Percentiles rank a stretch among this genome's conserved stretches.
phyloP scores from a whole-genome alignment of 2,329 filamentous ascomycete species.

The Ophiognomonia clavigignenti-juglandacearum region DNA sequence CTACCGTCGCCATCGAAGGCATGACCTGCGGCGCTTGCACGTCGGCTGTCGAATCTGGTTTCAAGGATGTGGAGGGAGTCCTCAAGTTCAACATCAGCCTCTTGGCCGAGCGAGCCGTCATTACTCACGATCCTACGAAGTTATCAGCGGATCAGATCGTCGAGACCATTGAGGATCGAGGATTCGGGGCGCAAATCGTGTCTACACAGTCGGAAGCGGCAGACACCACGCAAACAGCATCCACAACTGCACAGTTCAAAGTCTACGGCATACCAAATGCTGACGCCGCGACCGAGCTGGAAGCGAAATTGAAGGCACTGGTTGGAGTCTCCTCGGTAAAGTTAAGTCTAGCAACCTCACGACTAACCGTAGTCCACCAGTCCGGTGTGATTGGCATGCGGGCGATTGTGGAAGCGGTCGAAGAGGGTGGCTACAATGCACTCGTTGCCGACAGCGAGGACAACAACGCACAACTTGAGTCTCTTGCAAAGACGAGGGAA shows the following conservation, averaged over 20 bases:
- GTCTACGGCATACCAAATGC: conserved; percentile 75
- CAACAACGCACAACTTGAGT: conserved; percentile 94
- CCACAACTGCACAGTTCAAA: conserved; percentile 67
- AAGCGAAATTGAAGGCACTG: conserved; percentile 59
- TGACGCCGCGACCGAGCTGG: conserved; percentile 66
- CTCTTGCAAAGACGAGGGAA: conserved; percentile 91
- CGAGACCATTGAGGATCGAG: conserved; percentile 81
- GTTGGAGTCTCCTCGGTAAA: conserved; percentile 71
- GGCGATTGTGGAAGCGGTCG: conserved; percentile 74
- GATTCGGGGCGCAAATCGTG: conserved; percentile 80
- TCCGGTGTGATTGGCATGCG: conserved; percentile 72
- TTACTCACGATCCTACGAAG: conserved; percentile 72
- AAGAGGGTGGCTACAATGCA: conserved; percentile 81
- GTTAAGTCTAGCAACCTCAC: conserved; percentile 68
- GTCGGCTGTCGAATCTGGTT: conserved; percentile 80
- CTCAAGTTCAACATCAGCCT: conserved; percentile 92
- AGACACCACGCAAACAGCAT: conserved; percentile 50
- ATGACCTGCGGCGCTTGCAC: conserved; percentile 99
- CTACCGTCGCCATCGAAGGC: conserved; percentile 84
- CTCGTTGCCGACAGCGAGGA: conserved; percentile 87
- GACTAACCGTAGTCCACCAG: conserved; percentile 69
- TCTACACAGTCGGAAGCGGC: conserved; percentile 63
- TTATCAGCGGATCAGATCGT: conserved; percentile 70
- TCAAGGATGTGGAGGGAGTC: conserved; percentile 71
- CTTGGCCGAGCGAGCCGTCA: conserved; percentile 84